Conservation (phyloP, 2,329 filamentous ascomycete species). For the Bipolaris sorokiniana region DNA sequence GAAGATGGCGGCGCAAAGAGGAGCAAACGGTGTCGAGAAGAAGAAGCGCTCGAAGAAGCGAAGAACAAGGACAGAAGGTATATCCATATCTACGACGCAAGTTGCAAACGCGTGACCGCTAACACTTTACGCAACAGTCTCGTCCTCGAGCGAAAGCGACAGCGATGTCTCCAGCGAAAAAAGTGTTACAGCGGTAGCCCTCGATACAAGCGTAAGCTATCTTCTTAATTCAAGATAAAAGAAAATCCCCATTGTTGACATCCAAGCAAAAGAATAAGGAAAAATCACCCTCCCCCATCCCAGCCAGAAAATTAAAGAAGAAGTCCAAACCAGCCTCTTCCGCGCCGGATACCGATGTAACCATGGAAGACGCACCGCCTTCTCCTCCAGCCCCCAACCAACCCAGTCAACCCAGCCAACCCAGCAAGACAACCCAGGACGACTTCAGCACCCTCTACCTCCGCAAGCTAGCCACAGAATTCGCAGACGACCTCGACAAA, state of each 20-base stretch:
- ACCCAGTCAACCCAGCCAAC: conserved; percentile 3
- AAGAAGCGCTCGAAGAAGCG: conserved; percentile 39
- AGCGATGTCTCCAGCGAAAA: conserved; percentile 32
- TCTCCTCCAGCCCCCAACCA: no score
- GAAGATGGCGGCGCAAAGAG: conserved; percentile 31
- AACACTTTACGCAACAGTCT: conserved; percentile 29
- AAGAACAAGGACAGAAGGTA: conserved; percentile 41
- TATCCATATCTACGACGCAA: not conserved
- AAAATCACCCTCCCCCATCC: not conserved
- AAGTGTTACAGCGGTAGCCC: conserved; percentile 1
- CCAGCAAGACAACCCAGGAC: conserved; percentile 20
- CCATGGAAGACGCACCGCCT: conserved; percentile 28
- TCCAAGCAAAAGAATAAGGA: no score
- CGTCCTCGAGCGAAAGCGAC: conserved; percentile 41
- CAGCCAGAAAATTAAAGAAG: conserved; percentile 24
- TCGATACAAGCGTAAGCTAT: not conserved
- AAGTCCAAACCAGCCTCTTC: conserved; percentile 14
- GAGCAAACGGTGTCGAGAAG: conserved; percentile 27
- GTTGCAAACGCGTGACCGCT: conserved; percentile 2
- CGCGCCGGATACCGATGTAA: conserved; percentile 19
- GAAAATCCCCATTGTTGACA: no score
- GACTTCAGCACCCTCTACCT: conserved; percentile 71
- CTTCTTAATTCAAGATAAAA: no score
- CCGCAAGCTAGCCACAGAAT: conserved; percentile 70
- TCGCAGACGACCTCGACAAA: conserved; percentile 76